Conservation (phyloP, 176 grass and related monocot genomes). For the Carex scoparia region DNA sequence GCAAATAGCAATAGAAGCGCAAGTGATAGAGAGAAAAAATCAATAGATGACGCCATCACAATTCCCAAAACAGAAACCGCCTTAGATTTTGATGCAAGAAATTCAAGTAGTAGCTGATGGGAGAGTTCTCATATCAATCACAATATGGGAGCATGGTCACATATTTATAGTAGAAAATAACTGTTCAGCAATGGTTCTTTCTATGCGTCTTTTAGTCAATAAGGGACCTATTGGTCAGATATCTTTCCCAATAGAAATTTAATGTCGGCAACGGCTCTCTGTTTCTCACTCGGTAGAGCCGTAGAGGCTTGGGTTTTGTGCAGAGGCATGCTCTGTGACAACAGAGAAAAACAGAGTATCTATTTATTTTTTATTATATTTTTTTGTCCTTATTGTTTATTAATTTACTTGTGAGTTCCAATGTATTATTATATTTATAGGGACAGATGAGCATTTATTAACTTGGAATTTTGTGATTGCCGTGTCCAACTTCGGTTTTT, state of each 20-base stretch:
- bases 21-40: background rate
- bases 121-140: background rate
- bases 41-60: background rate
- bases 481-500: background rate
- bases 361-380: background rate
- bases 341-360: background rate
- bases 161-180: constrained; percentile 2
- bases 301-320: background rate
- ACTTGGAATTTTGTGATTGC: background rate
- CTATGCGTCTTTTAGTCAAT: background rate
- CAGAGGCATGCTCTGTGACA: background rate
- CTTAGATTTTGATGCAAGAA: background rate
- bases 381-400: background rate
- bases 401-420: too few species aligned
- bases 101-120: background rate
- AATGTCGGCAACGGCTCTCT: constrained; percentile 19
- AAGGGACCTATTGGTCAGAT: background rate
- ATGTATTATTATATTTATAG: background rate
- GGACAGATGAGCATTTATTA: background rate
- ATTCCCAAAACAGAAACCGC: background rate
- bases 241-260: background rate
- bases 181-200: background rate
- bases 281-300: background rate
- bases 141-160: background rate
- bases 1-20: constrained; percentile 7